Base-by-base conservation (phyloP, 306 rosid species). In the Lagenaria siceraria region DNA sequence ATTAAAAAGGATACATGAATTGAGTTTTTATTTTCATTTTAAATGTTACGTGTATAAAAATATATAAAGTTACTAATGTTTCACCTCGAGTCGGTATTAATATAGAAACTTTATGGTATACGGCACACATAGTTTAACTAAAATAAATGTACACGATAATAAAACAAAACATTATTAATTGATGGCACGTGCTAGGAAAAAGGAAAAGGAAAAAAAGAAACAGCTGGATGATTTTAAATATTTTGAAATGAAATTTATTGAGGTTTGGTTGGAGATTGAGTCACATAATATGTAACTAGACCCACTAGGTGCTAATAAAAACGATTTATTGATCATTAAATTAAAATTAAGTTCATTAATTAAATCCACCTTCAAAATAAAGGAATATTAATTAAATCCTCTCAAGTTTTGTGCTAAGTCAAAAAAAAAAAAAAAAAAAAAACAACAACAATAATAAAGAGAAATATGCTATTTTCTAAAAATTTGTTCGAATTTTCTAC, bases 161-260 rank as follows among this genome's bases (percentile, higher is more conserved):
- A 69, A 36, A 70, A 21, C 29, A 43, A 71, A 71, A 46, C 19
- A 46, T 15, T 71, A 71, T n/a, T 71, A 71, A 71, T 48, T 71
- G 58, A 25, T 48, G 33, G 56, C 36, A 71, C 36, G 53, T 48
- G 58, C 14, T 8, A 46, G 19, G 46, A 38, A 38, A 7, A 38
- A 8, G 8, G 0, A 1, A 51, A 52, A 62, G 17, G 17, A 46
- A 0, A 66, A 11, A 0, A 12, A 19, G 7, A 36, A 71, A 48
- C 75, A 69, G 75, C 75, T 69, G 75, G 55, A 69, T 7, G 59
- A 24, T 43, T 71, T 43, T 46, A 71, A 70, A 46, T 48, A 46
- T 71, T 14, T 24, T 46, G 42, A 71, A 25, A 33, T 17, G 21
- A 71, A 71, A 69, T 48, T 71, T 71, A 48, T 71, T 71, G 36